A percentile compares a stretch with the other conserved stretches of the same genome.
phyloP scores from a whole-genome alignment of 2,329 filamentous ascomycete species.

The Teratosphaeria gauchensis region DNA sequence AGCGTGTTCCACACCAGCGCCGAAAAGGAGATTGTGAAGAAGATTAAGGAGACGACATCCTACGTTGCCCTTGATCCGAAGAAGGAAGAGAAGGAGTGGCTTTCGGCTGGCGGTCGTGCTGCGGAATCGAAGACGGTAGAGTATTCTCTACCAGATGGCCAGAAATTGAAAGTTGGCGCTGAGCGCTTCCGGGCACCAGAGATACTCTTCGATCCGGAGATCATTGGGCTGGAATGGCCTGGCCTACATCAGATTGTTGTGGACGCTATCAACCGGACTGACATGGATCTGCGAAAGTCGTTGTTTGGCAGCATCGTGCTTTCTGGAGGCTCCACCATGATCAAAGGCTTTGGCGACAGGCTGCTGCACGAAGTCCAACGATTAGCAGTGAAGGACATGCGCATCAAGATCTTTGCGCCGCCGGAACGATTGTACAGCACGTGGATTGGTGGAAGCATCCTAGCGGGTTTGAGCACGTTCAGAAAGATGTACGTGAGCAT shows the following conservation, averaged over 20 bases:
- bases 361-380: constrained; percentile 85
- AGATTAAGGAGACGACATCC: constrained; percentile 90
- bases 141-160: constrained; percentile 84
- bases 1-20: constrained; percentile 95
- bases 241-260: constrained; percentile 97
- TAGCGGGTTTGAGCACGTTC: constrained; percentile 94
- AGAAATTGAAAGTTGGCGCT: constrained; percentile 86
- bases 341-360: constrained; percentile 91
- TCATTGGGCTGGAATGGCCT: constrained; percentile 93
- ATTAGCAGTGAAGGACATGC: constrained; percentile 95
- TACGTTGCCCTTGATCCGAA: constrained; percentile 87
- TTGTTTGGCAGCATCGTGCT: constrained; percentile 96
- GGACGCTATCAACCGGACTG: constrained; percentile 87
- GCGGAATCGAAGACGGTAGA: constrained; percentile 67
- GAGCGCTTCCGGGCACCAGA: constrained; percentile 94
- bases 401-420: constrained; percentile 97
- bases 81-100: constrained; percentile 95
- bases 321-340: constrained; percentile 89
- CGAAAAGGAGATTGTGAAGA: constrained; percentile 95
- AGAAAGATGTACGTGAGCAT: constrained; percentile 99
- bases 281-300: constrained; percentile 88
- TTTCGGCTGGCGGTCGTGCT: constrained; percentile 54
- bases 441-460: constrained; percentile 96
- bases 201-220: constrained; percentile 93
- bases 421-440: constrained; percentile 97